phyloP scores from a whole-genome alignment of 371 early-diverging fungal species.

The Mortierella sp. region DNA sequence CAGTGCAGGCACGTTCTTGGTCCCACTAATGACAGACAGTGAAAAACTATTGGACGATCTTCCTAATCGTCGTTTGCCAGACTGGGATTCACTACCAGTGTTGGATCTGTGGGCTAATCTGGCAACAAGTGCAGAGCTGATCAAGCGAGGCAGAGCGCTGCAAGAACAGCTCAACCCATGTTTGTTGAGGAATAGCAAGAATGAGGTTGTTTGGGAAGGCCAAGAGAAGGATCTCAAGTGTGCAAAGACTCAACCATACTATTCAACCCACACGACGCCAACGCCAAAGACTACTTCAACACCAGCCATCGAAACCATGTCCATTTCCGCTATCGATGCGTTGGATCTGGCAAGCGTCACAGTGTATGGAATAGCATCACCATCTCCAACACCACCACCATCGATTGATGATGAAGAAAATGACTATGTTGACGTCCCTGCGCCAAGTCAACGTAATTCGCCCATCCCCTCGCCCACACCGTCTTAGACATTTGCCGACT shows the following conservation, averaged over 20 bases:
- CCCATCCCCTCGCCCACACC: conserved; percentile 31
- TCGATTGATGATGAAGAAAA: conserved; percentile 10
- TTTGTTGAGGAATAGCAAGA: conserved; percentile 48
- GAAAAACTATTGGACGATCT: conserved; percentile 64
- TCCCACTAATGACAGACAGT: conserved; percentile 71
- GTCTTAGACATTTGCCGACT: background rate
- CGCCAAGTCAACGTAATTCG: conserved; percentile 31
- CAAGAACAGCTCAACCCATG: conserved; percentile 66
- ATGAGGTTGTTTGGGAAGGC: conserved; percentile 54
- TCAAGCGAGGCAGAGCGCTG: conserved; percentile 58
- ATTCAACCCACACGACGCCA: conserved; percentile 54
- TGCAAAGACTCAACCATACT: conserved; percentile 51
- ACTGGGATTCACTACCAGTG: conserved; percentile 63
- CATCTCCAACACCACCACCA: conserved; percentile 19
- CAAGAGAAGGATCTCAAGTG: conserved; percentile 56
- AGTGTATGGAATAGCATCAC: conserved; percentile 2
- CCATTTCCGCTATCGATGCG: conserved; percentile 29
- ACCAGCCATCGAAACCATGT: conserved; percentile 32
- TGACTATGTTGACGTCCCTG: conserved; percentile 8
- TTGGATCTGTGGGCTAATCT: conserved; percentile 70
- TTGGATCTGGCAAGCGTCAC: background rate
- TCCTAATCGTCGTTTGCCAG: conserved; percentile 63
- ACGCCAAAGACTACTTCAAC: conserved; percentile 41
- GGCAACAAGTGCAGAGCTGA: conserved; percentile 58
- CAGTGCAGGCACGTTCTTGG: conserved; percentile 63